Conservation (phyloP, 352 stramenopile genomes). For the Phytophthora sp. region DNA sequence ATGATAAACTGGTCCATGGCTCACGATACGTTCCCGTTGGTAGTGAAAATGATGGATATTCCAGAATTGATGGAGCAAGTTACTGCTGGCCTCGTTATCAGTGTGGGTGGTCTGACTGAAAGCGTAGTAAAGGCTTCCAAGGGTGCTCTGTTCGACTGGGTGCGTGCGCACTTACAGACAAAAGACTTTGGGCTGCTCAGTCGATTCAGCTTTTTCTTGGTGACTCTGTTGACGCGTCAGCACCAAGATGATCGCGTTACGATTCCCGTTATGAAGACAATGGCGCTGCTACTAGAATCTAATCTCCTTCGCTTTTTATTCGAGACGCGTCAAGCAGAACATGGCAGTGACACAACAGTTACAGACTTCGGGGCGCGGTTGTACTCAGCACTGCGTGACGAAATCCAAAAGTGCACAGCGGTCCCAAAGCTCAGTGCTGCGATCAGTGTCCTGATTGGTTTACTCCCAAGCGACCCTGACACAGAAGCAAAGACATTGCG, state of each 20-base stretch:
- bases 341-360: conserved; percentile 16
- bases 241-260: conserved; percentile 80
- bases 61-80: conserved; percentile 88
- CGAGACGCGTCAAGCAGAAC: conserved; percentile 37
- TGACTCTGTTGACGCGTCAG: conserved; percentile 69
- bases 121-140: conserved; percentile 91
- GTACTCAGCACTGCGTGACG: conserved; percentile 68
- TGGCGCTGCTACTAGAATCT: conserved; percentile 76
- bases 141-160: conserved; percentile 64
- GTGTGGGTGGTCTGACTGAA: conserved; percentile 95
- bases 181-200: conserved; percentile 73
- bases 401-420: conserved; percentile 66
- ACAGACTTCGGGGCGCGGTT: conserved; percentile 66
- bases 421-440: conserved; percentile 75
- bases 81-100: conserved; percentile 92
- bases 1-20: conserved; percentile 83
- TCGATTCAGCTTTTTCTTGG: conserved; percentile 71
- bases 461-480: conserved; percentile 68
- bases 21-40: conserved; percentile 91
- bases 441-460: conserved; percentile 71
- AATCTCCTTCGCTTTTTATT: conserved; percentile 70
- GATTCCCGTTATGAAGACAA: conserved; percentile 88
- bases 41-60: conserved; percentile 87
- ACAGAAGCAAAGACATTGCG: conserved; percentile 66
- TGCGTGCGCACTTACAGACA: conserved; percentile 50